Percentiles rank a stretch among this genome's conserved stretches.
Evolutionary conservation across 2,329 filamentous ascomycete species (phyloP).

Genomic region (Alternaria ventricosa): DNA sequence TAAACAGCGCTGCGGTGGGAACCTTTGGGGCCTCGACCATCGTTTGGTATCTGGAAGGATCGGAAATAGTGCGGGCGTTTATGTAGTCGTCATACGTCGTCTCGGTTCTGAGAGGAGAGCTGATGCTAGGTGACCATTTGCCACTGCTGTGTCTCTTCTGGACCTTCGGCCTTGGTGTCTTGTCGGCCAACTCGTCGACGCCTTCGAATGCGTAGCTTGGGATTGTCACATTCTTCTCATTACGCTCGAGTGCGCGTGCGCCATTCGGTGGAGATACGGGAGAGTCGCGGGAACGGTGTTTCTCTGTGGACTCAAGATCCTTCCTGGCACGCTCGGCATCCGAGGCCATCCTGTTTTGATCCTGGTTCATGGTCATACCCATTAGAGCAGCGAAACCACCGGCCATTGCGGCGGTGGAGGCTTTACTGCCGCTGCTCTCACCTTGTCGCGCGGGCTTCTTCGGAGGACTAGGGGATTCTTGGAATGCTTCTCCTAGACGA

Average conservation of each 20-base stretch:
- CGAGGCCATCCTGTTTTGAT: slow-evolving; percentile 41
- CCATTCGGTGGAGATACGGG: slow-evolving; percentile 28
- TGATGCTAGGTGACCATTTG: slow-evolving; percentile 50
- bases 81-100: slow-evolving; percentile 54
- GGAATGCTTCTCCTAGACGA: background rate
- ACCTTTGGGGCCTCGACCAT: slow-evolving; percentile 24
- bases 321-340: slow-evolving; percentile 37
- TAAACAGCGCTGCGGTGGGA: slow-evolving; percentile 19
- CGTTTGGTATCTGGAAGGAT: slow-evolving; percentile 18
- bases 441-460: slow-evolving; percentile 12
- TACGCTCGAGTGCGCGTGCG: slow-evolving; percentile 18
- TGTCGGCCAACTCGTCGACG: slow-evolving; percentile 42
- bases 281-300: slow-evolving; percentile 14
- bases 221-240: slow-evolving; percentile 27
- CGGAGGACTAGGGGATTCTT: slow-evolving; percentile 3
- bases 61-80: slow-evolving; percentile 18
- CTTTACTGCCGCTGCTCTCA: slow-evolving; percentile 24
- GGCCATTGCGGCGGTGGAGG: slow-evolving; percentile 32
- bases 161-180: slow-evolving; percentile 56
- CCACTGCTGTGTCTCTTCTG: slow-evolving; percentile 54
- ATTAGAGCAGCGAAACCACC: slow-evolving; percentile 45
- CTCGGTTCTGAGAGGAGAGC: slow-evolving; percentile 55
- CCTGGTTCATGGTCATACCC: slow-evolving; percentile 40
- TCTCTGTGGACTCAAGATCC: slow-evolving; percentile 33
- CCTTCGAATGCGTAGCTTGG: slow-evolving; percentile 46